Conservation (phyloP, 2,329 filamentous ascomycete species). For the Thermoascus crustaceus region DNA sequence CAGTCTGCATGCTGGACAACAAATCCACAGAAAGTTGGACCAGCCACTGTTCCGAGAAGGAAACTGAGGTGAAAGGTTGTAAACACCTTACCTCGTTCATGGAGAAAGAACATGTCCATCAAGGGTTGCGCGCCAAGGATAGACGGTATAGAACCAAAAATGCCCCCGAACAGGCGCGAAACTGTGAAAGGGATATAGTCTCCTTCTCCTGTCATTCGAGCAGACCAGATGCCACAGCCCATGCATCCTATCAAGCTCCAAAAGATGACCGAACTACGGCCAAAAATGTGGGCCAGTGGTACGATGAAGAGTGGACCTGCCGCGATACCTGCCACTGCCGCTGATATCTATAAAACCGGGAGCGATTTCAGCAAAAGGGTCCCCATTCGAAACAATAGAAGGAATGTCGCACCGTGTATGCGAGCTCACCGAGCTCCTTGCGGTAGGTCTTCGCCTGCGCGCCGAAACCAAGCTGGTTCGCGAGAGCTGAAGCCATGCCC, state of each 20-base stretch:
- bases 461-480: slow-evolving; percentile 27
- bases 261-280: slow-evolving; percentile 33
- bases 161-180: slow-evolving; percentile 33
- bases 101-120: slow-evolving; percentile 38
- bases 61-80: slow-evolving; percentile 28
- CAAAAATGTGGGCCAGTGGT: slow-evolving; percentile 28
- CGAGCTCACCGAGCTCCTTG: slow-evolving; percentile 23
- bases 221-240: slow-evolving; percentile 31
- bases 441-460: slow-evolving; percentile 30
- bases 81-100: slow-evolving; percentile 36
- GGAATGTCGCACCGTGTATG: slow-evolving; percentile 24
- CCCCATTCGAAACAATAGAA: no score
- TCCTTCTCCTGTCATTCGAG: slow-evolving; percentile 25
- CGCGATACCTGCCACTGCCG: slow-evolving; percentile 33
- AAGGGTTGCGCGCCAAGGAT: slow-evolving; percentile 34
- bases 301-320: slow-evolving; percentile 32
- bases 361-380: no score
- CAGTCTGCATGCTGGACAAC: slow-evolving; percentile 29
- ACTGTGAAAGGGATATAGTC: slow-evolving; percentile 32
- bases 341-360: slow-evolving; percentile 28
- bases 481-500: slow-evolving; percentile 26
- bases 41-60: slow-evolving; percentile 30
- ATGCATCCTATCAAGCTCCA: slow-evolving; percentile 31
- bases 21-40: slow-evolving; percentile 35
- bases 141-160: slow-evolving; percentile 33